Evolutionary conservation across 2,329 filamentous ascomycete species (phyloP).

Genomic region (Alternaria burnsii): DNA sequence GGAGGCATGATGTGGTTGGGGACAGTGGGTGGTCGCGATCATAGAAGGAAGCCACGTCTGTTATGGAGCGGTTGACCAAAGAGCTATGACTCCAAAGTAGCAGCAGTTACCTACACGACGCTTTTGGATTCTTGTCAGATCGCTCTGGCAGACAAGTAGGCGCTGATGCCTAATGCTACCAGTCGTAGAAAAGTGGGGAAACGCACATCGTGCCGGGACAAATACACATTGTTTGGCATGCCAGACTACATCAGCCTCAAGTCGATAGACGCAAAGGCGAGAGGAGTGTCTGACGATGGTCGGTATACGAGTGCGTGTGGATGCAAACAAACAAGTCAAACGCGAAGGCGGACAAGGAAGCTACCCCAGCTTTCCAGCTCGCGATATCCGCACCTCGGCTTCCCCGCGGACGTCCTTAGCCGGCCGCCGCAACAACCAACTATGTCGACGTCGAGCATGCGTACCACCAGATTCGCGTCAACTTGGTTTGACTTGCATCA

Average conservation of each 20-base stretch:
- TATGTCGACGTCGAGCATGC: constrained; percentile 44
- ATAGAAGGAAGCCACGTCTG: constrained; percentile 3
- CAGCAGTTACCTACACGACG: neutral
- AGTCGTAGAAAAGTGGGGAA: neutral
- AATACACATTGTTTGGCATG: neutral
- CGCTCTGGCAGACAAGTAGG: neutral
- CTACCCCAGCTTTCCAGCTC: constrained; percentile 5
- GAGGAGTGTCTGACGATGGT: neutral
- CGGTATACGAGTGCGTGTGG: neutral
- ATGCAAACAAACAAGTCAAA: constrained; percentile 5
- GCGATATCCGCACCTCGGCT: constrained; percentile 40
- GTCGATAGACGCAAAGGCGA: neutral
- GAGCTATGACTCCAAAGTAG: neutral
- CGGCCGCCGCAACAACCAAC: constrained; percentile 27
- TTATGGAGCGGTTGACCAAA: neutral
- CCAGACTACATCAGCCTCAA: neutral
- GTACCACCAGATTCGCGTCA: neutral
- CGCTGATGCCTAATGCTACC: neutral
- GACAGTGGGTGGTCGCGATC: neutral
- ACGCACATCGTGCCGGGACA: neutral
- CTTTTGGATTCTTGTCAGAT: neutral
- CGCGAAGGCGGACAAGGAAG: neutral
- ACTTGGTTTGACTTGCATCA: neutral
- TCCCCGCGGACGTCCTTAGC: constrained; percentile 46
- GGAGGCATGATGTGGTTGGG: constrained; percentile 7